These are phyloP conservation scores for Chaetomium cochliodes DNA, from an alignment of 495 filamentous ascomycete species.

Conservation along the genomic window DNA sequence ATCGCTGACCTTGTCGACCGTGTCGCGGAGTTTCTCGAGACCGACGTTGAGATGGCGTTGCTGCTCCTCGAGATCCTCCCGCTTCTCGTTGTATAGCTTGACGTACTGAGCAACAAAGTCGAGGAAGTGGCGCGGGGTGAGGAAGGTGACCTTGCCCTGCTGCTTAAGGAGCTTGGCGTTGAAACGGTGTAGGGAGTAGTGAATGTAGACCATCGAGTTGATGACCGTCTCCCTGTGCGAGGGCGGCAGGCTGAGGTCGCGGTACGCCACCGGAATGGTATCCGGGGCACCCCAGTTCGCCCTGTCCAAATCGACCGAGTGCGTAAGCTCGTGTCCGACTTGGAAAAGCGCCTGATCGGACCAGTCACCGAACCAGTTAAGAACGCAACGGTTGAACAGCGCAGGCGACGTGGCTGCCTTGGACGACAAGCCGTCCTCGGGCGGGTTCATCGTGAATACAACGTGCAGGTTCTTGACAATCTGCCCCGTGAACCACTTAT, in stretches of 20 bases:
- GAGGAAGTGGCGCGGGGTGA: slow-evolving; percentile 94
- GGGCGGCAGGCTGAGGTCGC: slow-evolving; percentile 77
- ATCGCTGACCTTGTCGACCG: slow-evolving; percentile 95
- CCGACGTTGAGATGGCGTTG: slow-evolving; percentile 97
- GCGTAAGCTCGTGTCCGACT: slow-evolving; percentile 91
- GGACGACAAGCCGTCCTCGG: slow-evolving; percentile 87
- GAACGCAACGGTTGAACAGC: slow-evolving; percentile 96
- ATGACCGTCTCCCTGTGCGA: slow-evolving; percentile 87
- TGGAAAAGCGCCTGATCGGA: slow-evolving; percentile 99
- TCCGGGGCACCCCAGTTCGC: slow-evolving; percentile 83
- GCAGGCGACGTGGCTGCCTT: slow-evolving; percentile 97
- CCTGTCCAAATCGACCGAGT: slow-evolving; percentile 90
- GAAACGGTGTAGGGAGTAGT: slow-evolving; percentile 88
- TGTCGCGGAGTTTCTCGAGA: slow-evolving; percentile 95
- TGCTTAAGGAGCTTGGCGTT: slow-evolving; percentile 87
- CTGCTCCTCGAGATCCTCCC: slow-evolving; percentile 96
- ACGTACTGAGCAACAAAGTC: slow-evolving; percentile 99
- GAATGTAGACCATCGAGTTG: slow-evolving; percentile 98
- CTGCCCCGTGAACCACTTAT: slow-evolving; percentile 99
- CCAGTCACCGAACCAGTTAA: slow-evolving; percentile 99
- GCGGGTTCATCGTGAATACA: slow-evolving; percentile 99
- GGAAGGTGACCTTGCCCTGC: slow-evolving; percentile 83
- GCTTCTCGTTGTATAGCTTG: slow-evolving; percentile 95
- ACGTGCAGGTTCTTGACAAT: slow-evolving; percentile 99
- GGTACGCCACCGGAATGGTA: slow-evolving; percentile 86